Base-by-base conservation (phyloP, 2,329 filamentous ascomycete genomes). In the Cordyceps fumosorosea region DNA sequence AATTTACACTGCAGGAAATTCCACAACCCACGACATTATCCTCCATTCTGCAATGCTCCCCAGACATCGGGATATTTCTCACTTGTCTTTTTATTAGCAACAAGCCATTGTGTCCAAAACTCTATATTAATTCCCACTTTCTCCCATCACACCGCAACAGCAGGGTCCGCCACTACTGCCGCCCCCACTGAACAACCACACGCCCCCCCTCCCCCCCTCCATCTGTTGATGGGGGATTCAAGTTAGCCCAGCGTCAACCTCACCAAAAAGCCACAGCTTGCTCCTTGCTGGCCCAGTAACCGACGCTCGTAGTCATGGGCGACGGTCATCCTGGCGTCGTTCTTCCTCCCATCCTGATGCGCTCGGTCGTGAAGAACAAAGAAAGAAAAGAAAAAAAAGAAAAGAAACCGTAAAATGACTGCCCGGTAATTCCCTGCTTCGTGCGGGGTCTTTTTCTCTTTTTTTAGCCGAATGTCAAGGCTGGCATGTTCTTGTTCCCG, bases 221-320 rank as follows among this genome's bases (percentile, higher is more conserved):
- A 37, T 29, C 34, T 37, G 34, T 37, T 37, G 34, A 37, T 14
- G 3, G 34, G 34, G 34, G 34, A 11, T 14, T 24, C 11, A 26
- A n/a, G 4, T 26, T 48, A 12, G 34, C 42, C 37, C 18, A 42
- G 40, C 40, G 16, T 42, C 26, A 29, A 29, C 29, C 29, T 29
- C 29, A 29, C 29, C 29, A 29, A 29, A 29, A 29, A 29, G 29
- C 29, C 29, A 29, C 29, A 29, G 29, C 29, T 29, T 29, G 59
- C 59, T 61, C n/a, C 32, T 20, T 52, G 59, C 59, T 61, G 59
- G 42, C 59, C 52, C 22, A 52, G 59, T 61, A 61, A 61, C 59
- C 58, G 50, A 60, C 5, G 18, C 59, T 61, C 51, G 59, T 61
- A 55, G 52, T 22, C 59, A 55, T 50, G 59, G 59, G 59, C 59